Percentiles rank a stretch among this genome's conserved stretches.
Conservation (phyloP, 768 basidiomycete genomes). For the Coprinopsis sp. region DNA sequence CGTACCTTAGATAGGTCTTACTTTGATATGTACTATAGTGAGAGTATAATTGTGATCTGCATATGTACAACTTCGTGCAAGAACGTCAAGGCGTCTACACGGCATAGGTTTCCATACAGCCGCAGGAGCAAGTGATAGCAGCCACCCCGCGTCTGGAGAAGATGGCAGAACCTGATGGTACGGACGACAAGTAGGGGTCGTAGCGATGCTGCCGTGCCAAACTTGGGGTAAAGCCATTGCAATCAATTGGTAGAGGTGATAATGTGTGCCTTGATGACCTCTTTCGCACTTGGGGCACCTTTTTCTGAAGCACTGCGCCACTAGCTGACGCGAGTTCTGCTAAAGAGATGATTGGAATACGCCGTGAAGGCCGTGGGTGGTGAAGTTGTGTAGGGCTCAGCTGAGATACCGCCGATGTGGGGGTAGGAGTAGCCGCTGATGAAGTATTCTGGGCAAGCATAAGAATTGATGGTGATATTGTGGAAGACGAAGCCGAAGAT, state of each 20-base stretch:
- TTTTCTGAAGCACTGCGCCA: slow-evolving; percentile 17
- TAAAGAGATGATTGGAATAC: slow-evolving; percentile 41
- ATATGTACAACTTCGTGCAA: no score
- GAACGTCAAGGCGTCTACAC: no score
- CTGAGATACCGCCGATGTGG: slow-evolving; percentile 16
- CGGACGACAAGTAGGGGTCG: neutral
- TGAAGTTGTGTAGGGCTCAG: slow-evolving; percentile 25
- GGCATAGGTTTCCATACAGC: slow-evolving; percentile 33
- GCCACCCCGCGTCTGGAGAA: neutral
- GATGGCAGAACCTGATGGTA: slow-evolving; percentile 5
- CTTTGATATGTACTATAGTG: slow-evolving; percentile 5
- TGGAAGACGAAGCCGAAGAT: neutral
- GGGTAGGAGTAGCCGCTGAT: slow-evolving; percentile 7
- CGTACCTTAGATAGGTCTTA: neutral
- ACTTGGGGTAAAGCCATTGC: slow-evolving; percentile 14
- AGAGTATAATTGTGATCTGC: neutral
- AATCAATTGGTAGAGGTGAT: slow-evolving; percentile 17
- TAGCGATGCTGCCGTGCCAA: neutral
- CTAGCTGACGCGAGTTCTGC: slow-evolving; percentile 37
- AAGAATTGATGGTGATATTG: slow-evolving; percentile 15
- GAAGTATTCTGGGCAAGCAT: slow-evolving; percentile 12
- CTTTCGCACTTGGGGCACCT: neutral
- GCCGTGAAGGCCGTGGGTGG: slow-evolving; percentile 43
- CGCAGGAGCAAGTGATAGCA: slow-evolving; percentile 28
- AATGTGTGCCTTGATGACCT: slow-evolving; percentile 6